Evolutionary conservation across 1,284 basidiomycete genomes (phyloP).

Genomic region (Microbotryum intermedium): DNA sequence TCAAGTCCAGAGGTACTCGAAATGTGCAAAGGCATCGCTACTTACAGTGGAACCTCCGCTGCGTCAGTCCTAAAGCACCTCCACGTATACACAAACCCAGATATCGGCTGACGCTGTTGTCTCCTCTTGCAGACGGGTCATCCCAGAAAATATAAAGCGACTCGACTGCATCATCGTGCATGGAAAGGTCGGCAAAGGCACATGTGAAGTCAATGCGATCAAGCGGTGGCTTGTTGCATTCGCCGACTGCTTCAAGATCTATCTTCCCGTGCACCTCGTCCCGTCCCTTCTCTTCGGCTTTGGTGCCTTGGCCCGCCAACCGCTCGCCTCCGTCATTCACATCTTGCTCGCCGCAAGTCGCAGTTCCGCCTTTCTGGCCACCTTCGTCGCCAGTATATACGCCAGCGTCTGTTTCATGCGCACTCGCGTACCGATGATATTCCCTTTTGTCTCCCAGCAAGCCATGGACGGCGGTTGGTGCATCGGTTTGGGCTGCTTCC

Average conservation of each 20-base stretch:
- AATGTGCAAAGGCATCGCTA: conserved; percentile 15
- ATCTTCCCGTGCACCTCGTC: conserved; percentile 39
- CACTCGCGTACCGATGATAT: conserved; percentile 14
- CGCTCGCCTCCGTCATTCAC: conserved; percentile 28
- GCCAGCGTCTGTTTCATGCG: conserved; percentile 23
- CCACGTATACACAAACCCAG: background rate
- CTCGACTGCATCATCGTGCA: conserved; percentile 41
- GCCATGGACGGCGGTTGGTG: conserved; percentile 34
- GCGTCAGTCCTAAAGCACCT: no score
- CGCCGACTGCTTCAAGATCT: conserved; percentile 38
- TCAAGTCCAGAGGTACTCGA: conserved; percentile 15
- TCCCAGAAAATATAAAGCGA: conserved; percentile 16
- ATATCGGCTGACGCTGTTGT: conserved; percentile 1
- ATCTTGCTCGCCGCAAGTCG: conserved; percentile 37
- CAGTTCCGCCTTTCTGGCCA: conserved; percentile 40
- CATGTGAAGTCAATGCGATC: conserved; percentile 37
- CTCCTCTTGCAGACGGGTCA: conserved; percentile 6
- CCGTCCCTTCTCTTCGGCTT: conserved; percentile 39
- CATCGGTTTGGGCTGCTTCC: conserved; percentile 27
- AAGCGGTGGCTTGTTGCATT: conserved; percentile 37
- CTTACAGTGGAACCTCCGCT: background rate
- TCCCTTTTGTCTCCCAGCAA: conserved; percentile 24
- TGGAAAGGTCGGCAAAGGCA: conserved; percentile 35
- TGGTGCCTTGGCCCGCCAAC: conserved; percentile 26
- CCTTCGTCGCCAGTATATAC: conserved; percentile 39